Evolutionary conservation across 495 filamentous ascomycete species (phyloP).

Genomic region (Aspergillus nidulans): DNA sequence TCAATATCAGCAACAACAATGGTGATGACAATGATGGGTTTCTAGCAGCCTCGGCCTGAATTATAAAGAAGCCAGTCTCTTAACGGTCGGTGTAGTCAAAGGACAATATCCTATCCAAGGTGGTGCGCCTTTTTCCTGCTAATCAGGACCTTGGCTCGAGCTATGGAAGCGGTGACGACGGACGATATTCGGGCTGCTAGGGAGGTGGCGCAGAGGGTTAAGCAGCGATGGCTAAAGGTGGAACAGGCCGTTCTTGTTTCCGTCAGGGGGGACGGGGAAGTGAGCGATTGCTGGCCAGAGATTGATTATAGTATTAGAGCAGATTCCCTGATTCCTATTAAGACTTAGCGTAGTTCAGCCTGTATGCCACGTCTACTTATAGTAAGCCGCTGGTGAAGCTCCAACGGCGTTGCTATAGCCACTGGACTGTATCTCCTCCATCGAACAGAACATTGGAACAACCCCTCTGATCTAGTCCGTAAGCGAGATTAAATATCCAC

Average conservation of each 20-base stretch:
- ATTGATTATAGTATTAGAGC: neutral
- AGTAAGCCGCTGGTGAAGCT: too few relatives aligned
- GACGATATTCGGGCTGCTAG: conserved; percentile 8
- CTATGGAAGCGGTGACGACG: conserved; percentile 8
- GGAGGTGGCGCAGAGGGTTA: neutral
- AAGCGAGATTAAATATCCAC: too few relatives aligned
- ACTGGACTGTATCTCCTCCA: too few relatives aligned
- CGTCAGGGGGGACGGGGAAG: neutral
- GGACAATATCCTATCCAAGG: conserved; percentile 1
- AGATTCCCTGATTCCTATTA: too few relatives aligned
- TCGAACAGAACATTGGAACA: too few relatives aligned
- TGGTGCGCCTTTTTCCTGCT: neutral
- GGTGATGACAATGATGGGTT: neutral
- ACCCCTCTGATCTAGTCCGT: too few relatives aligned
- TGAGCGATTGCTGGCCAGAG: conserved; percentile 5
- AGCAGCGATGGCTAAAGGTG: neutral
- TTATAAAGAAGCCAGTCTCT: conserved; percentile 4
- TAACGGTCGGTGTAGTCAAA: conserved; percentile 1
- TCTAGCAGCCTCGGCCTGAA: neutral
- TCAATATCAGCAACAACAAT: conserved; percentile 3
- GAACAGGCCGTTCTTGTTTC: neutral
- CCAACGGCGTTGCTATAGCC: too few relatives aligned
- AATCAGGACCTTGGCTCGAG: conserved; percentile 10
- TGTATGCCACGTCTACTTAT: too few relatives aligned
- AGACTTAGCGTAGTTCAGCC: too few relatives aligned